phyloP scores from a whole-genome alignment of 495 filamentous ascomycete genomes.

The Oleoguttula mirabilis region DNA sequence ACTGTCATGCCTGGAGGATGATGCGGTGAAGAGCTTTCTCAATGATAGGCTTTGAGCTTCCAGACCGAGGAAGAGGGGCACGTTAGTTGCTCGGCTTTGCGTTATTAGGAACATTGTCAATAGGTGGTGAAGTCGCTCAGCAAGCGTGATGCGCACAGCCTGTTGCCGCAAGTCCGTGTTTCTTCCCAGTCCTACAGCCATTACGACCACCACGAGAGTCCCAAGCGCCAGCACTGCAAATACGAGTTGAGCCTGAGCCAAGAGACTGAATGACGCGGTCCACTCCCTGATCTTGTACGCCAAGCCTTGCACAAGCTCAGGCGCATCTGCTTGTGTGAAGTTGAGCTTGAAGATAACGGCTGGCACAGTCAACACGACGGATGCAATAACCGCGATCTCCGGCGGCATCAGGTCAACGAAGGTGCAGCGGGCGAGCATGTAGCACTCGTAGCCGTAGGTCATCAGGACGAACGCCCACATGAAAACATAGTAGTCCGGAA shows the following conservation, averaged over 20 bases:
- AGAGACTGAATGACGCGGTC: constrained; percentile 21
- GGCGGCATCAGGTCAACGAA: constrained; percentile 10
- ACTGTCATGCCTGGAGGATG: background rate
- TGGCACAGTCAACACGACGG: constrained; percentile 32
- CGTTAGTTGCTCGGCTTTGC: constrained; percentile 69
- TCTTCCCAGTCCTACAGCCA: background rate
- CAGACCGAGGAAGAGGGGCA: constrained; percentile 71
- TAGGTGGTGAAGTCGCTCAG: constrained; percentile 46
- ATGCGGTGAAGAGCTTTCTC: background rate
- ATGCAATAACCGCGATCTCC: constrained; percentile 4
- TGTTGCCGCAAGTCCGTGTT: background rate
- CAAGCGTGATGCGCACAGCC: constrained; percentile 15
- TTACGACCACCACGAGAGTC: constrained; percentile 5
- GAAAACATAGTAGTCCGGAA: constrained; percentile 45
- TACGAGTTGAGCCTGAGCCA: constrained; percentile 23
- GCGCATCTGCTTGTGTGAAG: constrained; percentile 72
- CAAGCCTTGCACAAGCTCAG: constrained; percentile 58
- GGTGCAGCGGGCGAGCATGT: constrained; percentile 11
- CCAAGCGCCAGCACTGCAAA: constrained; percentile 22
- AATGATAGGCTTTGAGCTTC: constrained; percentile 31
- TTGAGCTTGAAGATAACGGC: constrained; percentile 74
- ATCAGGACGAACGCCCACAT: constrained; percentile 65
- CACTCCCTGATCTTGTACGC: constrained; percentile 22
- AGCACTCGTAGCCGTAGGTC: constrained; percentile 48
- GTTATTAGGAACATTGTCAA: constrained; percentile 72